Evolutionary conservation across 441 rosid genomes (phyloP).

Genomic region (Euphorbia corollata): DNA sequence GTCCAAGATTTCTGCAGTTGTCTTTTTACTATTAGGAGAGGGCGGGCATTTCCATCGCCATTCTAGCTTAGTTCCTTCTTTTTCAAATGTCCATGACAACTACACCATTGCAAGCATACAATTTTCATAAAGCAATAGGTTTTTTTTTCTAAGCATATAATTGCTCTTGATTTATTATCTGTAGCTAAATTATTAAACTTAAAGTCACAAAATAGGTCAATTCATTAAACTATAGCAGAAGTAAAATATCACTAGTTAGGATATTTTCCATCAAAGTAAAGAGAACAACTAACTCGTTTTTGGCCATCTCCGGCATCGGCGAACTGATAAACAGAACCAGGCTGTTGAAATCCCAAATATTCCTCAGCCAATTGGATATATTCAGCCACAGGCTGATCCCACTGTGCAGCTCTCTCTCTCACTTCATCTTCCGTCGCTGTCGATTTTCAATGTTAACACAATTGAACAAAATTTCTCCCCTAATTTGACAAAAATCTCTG

Average conservation of each 20-base stretch:
- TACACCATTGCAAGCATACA: constrained; percentile 21
- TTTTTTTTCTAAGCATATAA: not conserved
- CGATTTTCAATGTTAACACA: not conserved
- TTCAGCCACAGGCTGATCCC: constrained; percentile 68
- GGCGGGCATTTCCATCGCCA: constrained; percentile 82
- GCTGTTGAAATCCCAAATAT: constrained; percentile 66
- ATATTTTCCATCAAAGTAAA: not conserved
- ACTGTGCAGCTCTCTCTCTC: constrained; percentile 70
- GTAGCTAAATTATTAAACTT: not conserved
- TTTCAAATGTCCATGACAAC: constrained; percentile 88
- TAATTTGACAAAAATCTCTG: not conserved
- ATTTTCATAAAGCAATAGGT: not conserved
- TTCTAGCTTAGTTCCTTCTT: constrained; percentile 75
- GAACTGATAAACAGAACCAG: constrained; percentile 55
- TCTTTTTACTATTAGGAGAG: constrained; percentile 41
- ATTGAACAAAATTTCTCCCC: not conserved
- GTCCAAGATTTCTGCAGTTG: constrained; percentile 52
- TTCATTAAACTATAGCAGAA: not conserved
- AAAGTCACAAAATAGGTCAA: not conserved
- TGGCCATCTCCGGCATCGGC: constrained; percentile 54
- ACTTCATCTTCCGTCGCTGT: constrained; percentile 72
- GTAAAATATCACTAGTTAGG: not conserved
- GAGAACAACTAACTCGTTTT: constrained; percentile 46
- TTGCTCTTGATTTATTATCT: not conserved
- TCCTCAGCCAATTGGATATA: constrained; percentile 57